Evolutionary conservation across 371 early-diverging fungal genomes (phyloP).

Genomic region (Mucor racemosus): DNA sequence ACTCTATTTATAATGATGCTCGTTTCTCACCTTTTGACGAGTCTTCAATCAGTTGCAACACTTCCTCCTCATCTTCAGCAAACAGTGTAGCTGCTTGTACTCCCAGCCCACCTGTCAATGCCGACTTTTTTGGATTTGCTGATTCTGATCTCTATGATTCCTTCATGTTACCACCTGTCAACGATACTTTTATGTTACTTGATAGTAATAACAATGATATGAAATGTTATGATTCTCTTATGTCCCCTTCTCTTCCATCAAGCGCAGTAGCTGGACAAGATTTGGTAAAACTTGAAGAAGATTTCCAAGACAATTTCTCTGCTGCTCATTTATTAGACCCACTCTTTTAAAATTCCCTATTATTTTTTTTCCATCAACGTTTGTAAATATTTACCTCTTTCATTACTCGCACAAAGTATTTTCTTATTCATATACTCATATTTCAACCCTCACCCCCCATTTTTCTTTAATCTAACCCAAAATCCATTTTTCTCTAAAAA

Average conservation of each 20-base stretch:
- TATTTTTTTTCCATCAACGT: not conserved
- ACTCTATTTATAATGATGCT: conserved; percentile 22
- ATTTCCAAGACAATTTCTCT: conserved; percentile 26
- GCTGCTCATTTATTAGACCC: conserved; percentile 31
- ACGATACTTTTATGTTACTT: conserved; percentile 32
- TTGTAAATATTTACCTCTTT: conserved; percentile 1
- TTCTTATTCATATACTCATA: not conserved
- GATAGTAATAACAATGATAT: conserved; percentile 23
- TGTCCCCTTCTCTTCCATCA: conserved; percentile 31
- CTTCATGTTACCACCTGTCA: conserved; percentile 37
- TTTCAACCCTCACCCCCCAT: conserved; percentile 5
- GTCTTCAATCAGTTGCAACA: conserved; percentile 23
- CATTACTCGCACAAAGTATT: conserved; percentile 2
- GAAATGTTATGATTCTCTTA: conserved; percentile 30
- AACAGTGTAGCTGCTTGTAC: conserved; percentile 29
- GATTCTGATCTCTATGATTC: conserved; percentile 33
- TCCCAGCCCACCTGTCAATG: conserved; percentile 32
- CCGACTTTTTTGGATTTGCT: conserved; percentile 27
- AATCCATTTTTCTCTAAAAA: not conserved
- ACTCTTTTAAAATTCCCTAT: conserved; percentile 26
- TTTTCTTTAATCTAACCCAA: not conserved
- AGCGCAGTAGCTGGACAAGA: conserved; percentile 23
- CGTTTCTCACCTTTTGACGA: conserved; percentile 34
- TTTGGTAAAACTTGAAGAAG: conserved; percentile 30
- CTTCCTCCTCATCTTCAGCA: conserved; percentile 15